These are phyloP conservation scores for Xylariaceae sp. DNA, from an alignment of 2,329 filamentous ascomycete species.

Conservation along the genomic window DNA sequence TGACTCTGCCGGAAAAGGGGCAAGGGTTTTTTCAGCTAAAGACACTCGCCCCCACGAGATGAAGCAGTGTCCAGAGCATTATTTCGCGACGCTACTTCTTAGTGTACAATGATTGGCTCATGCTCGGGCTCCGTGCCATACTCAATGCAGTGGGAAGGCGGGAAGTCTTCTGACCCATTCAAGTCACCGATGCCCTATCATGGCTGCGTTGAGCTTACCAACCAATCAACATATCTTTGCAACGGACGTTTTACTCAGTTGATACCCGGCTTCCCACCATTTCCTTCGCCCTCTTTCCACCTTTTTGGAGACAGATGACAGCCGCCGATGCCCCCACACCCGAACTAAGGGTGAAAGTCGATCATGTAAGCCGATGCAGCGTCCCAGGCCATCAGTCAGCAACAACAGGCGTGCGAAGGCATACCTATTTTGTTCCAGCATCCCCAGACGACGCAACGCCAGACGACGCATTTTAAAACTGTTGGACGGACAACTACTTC, in stretches of 20 bases:
- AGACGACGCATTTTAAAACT: neutral
- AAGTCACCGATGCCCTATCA: conserved; percentile 5
- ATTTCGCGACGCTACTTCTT: neutral
- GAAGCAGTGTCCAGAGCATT: neutral
- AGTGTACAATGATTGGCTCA: neutral
- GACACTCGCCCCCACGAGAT: neutral
- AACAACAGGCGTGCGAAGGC: neutral
- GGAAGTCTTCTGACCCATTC: neutral
- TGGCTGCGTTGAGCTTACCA: neutral
- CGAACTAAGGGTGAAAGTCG: neutral
- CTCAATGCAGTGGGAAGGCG: neutral
- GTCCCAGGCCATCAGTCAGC: neutral
- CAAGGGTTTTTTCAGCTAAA: conserved; percentile 7
- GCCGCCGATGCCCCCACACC: neutral
- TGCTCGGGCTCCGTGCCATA: neutral
- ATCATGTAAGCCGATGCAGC: neutral
- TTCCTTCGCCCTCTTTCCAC: neutral
- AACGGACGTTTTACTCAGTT: neutral
- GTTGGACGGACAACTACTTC: neutral
- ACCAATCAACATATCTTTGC: conserved; percentile 1
- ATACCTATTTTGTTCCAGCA: neutral
- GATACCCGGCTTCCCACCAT: neutral
- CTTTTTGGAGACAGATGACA: neutral
- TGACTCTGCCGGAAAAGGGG: conserved; percentile 7
- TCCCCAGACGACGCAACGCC: neutral